Evolutionary conservation across 129 eudicot genomes (phyloP).

Genomic region (Tanacetum coccineum): DNA sequence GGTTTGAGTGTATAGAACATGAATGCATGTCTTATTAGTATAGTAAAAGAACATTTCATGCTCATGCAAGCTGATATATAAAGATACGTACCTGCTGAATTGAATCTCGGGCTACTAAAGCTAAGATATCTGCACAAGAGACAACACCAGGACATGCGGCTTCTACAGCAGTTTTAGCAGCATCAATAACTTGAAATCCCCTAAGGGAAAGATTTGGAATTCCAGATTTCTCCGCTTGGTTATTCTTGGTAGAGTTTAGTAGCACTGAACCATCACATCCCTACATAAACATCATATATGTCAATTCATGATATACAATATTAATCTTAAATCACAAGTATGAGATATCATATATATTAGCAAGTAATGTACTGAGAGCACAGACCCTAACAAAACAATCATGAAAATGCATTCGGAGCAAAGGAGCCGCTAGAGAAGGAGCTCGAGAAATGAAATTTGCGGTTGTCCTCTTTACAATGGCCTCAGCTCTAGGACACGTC

Average conservation of each 20-base stretch:
- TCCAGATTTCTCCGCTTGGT: slow-evolving; percentile 54
- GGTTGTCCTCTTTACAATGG: slow-evolving; percentile 38
- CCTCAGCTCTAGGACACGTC: slow-evolving; percentile 50
- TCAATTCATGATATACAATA: neutral
- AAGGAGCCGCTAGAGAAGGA: slow-evolving; percentile 60
- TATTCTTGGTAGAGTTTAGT: slow-evolving; percentile 41
- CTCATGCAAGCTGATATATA: neutral
- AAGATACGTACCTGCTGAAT: slow-evolving; percentile 32
- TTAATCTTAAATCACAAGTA: neutral
- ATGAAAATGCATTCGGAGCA: slow-evolving; percentile 77
- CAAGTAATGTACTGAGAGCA: neutral
- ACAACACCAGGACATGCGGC: slow-evolving; percentile 59
- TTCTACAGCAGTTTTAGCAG: slow-evolving; percentile 62
- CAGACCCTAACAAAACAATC: slow-evolving; percentile 80
- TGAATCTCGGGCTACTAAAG: slow-evolving; percentile 70
- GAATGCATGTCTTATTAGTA: no score
- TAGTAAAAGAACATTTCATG: no score
- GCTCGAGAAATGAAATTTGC: slow-evolving; percentile 32
- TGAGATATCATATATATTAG: neutral
- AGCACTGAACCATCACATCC: slow-evolving; percentile 82
- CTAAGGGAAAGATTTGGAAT: slow-evolving; percentile 48
- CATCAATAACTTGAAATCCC: slow-evolving; percentile 59
- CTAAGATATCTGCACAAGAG: slow-evolving; percentile 78
- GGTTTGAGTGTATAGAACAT: no score
- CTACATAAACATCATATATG: slow-evolving; percentile 23